phyloP scores from a whole-genome alignment of 148 eudicot genomes.

The Pouteria glomerata region DNA sequence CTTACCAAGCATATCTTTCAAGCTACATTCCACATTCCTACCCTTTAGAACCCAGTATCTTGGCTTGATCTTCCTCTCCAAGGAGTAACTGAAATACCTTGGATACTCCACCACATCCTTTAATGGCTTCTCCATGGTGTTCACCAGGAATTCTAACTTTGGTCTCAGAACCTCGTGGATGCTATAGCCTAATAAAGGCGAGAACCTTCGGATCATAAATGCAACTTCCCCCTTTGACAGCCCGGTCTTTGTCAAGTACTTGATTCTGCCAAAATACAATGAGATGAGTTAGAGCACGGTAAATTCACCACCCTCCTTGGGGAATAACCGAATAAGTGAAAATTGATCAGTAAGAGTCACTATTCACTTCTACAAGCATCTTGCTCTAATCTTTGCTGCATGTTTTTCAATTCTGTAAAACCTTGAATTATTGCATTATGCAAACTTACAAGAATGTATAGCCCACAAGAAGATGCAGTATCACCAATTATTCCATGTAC shows the following conservation, averaged over 20 bases:
- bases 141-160: constrained; percentile 58
- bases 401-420: too few relatives aligned
- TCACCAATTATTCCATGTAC: neutral
- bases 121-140: constrained; percentile 61
- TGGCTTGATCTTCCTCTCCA: constrained; percentile 82
- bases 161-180: constrained; percentile 67
- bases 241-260: constrained; percentile 54
- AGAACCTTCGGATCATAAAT: constrained; percentile 68
- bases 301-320: neutral
- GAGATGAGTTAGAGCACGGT: neutral
- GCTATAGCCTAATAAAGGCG: constrained; percentile 77
- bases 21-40: constrained; percentile 44
- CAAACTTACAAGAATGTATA: neutral
- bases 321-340: too few relatives aligned
- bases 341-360: neutral
- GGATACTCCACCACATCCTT: constrained; percentile 68
- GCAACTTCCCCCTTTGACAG: constrained; percentile 50
- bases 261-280: constrained; percentile 36
- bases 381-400: neutral
- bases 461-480: too few relatives aligned
- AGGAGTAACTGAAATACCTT: constrained; percentile 86
- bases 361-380: too few relatives aligned
- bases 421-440: neutral
- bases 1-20: constrained; percentile 76
- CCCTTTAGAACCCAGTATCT: constrained; percentile 50